Evolutionary conservation across 2,329 filamentous ascomycete genomes (phyloP), one percentile per base, ranked within the genome.

Genomic region (Botryotinia convoluta): DNA sequence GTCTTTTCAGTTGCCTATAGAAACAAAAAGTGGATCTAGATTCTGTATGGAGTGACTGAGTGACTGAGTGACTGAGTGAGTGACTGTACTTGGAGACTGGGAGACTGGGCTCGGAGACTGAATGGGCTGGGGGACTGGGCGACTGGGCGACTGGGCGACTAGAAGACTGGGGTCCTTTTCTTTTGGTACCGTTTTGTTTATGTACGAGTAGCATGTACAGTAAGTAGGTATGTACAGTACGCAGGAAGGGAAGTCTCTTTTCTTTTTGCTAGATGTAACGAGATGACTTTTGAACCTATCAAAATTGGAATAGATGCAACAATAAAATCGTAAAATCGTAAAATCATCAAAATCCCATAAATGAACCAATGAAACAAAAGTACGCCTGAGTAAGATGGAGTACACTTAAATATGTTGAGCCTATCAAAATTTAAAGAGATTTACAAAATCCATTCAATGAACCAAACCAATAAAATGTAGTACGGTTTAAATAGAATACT

Each of bases 11-110:
- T 69, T 69, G 65, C 65, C 65, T 51, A 69, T 69, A 69, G 65
- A 69, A 20, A 69, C 65, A 39, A 69, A 69, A 57, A 69, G 65
- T 69, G 65, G 65, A 57, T 69, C 65, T 69, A 67, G 44, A 67
- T 67, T 67, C 39, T 48, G 39, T 26, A 51, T 14, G 22, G 48
- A n/a, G 1, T 2, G 48, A 51, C 8, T 51, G 48, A n/a, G 48
- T 51, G 48, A 45, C 2, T 51, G 45, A 12, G 45, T 12, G 45
- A 10, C 8, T 51, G 45, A 51, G 22, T n/a, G 48, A 26, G 4
- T 14, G 22, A 51, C 22, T 6, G 20, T 20, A 45, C 44, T 45
- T 7, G 44, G 20, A 22, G 45, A 48, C 20, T 22, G 45, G 8
- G 20, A 1, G 45, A 48, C 45, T 48, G 44, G 16, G 20, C 18